Percentiles rank a stretch among this genome's conserved stretches.
phyloP scores from a whole-genome alignment of 768 basidiomycete genomes.

The Boletus subcaerulescens region DNA sequence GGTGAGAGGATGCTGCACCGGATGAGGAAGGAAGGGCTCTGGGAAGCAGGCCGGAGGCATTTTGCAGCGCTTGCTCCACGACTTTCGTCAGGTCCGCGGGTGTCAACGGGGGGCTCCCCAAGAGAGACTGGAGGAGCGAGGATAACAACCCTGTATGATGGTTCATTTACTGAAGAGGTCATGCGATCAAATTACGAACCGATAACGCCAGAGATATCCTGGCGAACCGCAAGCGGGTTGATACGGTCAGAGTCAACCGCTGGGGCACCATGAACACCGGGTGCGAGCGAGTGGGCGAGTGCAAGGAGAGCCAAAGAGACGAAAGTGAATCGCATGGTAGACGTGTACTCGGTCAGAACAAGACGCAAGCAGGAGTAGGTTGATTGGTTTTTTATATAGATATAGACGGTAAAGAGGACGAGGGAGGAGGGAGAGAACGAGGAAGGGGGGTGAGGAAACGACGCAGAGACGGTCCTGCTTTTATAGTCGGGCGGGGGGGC shows the following conservation, averaged over 20 bases:
- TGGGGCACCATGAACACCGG: constrained; percentile 19
- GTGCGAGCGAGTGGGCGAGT: constrained; percentile 11
- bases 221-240: constrained; percentile 5
- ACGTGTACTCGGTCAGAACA: constrained; percentile 22
- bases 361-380: constrained; percentile 17
- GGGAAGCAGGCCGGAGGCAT: not conserved
- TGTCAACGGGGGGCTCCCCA: not conserved
- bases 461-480: not conserved
- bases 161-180: not conserved
- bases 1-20: not conserved
- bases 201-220: rapidly evolving
- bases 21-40: constrained; percentile 7
- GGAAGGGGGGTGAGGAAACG: not conserved
- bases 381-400: constrained; percentile 15
- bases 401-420: constrained; percentile 7
- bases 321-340: constrained; percentile 24
- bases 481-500: constrained; percentile 12
- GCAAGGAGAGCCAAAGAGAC: constrained; percentile 20
- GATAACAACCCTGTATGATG: not conserved
- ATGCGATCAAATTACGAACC: constrained; percentile 1
- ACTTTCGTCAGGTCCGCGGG: not conserved
- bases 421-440: not conserved
- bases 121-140: not conserved
- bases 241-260: not conserved
- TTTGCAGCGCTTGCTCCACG: not conserved